These are phyloP conservation scores for Aspergillus quadrilineatus DNA, from an alignment of 2,329 filamentous ascomycete species.

Conservation along the genomic window DNA sequence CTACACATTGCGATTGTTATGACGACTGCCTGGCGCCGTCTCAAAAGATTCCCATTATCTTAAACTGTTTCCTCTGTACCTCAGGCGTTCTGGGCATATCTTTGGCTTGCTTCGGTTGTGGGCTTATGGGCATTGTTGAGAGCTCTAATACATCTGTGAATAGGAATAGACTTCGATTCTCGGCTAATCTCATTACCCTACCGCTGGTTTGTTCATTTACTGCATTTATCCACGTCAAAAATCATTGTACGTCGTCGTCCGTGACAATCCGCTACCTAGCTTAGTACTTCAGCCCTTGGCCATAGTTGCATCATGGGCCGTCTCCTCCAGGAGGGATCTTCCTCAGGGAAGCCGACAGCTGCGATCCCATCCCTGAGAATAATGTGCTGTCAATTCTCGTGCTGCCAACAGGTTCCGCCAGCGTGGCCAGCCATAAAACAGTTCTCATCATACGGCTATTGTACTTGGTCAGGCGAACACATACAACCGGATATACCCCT, in stretches of 20 bases:
- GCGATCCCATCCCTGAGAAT: background rate
- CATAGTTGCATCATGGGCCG: conserved; percentile 4
- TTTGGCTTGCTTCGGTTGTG: conserved; percentile 4
- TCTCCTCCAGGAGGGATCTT: conserved; percentile 6
- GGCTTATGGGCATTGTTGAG: background rate
- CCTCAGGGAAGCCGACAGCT: background rate
- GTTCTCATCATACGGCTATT: background rate
- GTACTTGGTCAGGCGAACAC: background rate
- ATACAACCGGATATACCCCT: conserved; percentile 7
- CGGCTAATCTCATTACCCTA: background rate
- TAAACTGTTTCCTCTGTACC: conserved; percentile 11
- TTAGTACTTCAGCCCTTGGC: background rate
- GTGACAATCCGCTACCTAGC: background rate
- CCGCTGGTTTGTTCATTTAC: background rate
- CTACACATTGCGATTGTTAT: background rate
- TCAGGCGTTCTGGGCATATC: conserved; percentile 25
- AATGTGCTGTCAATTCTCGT: background rate
- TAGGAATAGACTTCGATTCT: conserved; percentile 9
- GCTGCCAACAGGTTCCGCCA: conserved; percentile 1
- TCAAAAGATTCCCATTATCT: background rate
- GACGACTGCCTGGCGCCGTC: conserved; percentile 33
- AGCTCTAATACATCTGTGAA: conserved; percentile 1
- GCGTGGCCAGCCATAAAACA: background rate
- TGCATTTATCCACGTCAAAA: background rate
- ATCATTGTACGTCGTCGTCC: background rate